These are phyloP conservation scores for Eucalyptus curtisii DNA, from an alignment of 345 rosid genomes.

Conservation along the genomic window DNA sequence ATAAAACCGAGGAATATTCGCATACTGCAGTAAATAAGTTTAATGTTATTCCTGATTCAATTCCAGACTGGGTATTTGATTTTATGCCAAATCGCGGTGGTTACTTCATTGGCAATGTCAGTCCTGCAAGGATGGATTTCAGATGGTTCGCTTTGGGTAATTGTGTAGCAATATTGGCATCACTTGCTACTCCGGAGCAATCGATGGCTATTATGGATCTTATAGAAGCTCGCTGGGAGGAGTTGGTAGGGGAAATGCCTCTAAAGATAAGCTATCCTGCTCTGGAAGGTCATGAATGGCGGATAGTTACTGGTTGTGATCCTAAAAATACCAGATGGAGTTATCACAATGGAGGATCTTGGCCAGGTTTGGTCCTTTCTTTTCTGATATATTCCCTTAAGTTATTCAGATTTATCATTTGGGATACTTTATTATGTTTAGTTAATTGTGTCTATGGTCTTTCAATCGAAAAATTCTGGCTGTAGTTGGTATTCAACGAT, in stretches of 20 bases:
- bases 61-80: constrained; percentile 62
- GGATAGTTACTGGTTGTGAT: constrained; percentile 56
- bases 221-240: constrained; percentile 64
- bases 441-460: background rate
- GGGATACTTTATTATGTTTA: background rate
- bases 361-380: constrained; percentile 45
- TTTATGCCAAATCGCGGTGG: constrained; percentile 58
- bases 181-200: constrained; percentile 53
- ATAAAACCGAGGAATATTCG: constrained; percentile 65
- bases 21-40: constrained; percentile 68
- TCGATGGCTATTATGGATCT: constrained; percentile 64
- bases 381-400: background rate
- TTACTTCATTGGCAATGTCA: constrained; percentile 55
- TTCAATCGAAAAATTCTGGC: background rate
- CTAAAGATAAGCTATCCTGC: constrained; percentile 50
- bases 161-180: constrained; percentile 39
- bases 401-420: background rate
- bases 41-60: constrained; percentile 63
- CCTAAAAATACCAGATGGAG: constrained; percentile 66
- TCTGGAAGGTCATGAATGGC: constrained; percentile 51
- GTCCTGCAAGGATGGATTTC: constrained; percentile 72
- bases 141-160: constrained; percentile 60
- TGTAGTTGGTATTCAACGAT: background rate
- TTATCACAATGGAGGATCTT: constrained; percentile 67
- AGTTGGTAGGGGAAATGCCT: constrained; percentile 66